These are phyloP conservation scores for Kodamaea sp. DNA, from an alignment of 1,139 yeast species.

Conservation along the genomic window DNA sequence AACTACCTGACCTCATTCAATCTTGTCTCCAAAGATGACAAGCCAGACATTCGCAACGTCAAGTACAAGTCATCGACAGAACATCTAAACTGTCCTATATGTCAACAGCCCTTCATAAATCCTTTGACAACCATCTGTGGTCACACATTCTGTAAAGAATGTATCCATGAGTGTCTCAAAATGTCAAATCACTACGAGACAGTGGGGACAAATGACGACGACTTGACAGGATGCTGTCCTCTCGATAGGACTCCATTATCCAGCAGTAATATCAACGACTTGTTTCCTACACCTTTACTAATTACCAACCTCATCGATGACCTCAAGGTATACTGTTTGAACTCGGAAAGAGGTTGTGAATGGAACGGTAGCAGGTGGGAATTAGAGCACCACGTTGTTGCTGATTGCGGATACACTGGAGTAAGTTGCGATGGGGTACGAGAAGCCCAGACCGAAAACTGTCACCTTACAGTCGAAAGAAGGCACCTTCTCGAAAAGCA, in stretches of 20 bases:
- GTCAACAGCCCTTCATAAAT: conserved; percentile 55
- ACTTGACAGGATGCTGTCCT: conserved; percentile 52
- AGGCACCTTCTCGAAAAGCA: conserved; percentile 18
- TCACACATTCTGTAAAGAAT: conserved; percentile 57
- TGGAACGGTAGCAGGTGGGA: conserved; percentile 66
- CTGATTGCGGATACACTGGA: conserved; percentile 54
- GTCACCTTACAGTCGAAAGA: conserved; percentile 24
- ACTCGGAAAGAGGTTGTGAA: conserved; percentile 54
- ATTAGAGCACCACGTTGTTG: conserved; percentile 50
- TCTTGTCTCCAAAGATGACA: conserved; percentile 11
- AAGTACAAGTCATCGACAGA: conserved; percentile 45
- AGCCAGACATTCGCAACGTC: conserved; percentile 37
- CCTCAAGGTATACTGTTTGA: conserved; percentile 57
- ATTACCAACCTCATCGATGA: conserved; percentile 65
- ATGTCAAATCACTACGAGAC: conserved; percentile 18
- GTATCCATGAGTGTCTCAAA: conserved; percentile 50
- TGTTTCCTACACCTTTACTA: conserved; percentile 63
- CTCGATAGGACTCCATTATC: conserved; percentile 58
- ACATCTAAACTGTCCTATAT: conserved; percentile 58
- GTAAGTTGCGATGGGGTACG: conserved; percentile 44
- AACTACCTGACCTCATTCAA: conserved; percentile 11
- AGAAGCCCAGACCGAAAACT: conserved; percentile 9
- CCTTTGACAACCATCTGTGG: conserved; percentile 63
- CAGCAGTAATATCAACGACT: conserved; percentile 38
- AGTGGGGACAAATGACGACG: conserved; percentile 3